phyloP scores from a whole-genome alignment of 805 yeast genomes.

The Ogataea trehaloabstinens region DNA sequence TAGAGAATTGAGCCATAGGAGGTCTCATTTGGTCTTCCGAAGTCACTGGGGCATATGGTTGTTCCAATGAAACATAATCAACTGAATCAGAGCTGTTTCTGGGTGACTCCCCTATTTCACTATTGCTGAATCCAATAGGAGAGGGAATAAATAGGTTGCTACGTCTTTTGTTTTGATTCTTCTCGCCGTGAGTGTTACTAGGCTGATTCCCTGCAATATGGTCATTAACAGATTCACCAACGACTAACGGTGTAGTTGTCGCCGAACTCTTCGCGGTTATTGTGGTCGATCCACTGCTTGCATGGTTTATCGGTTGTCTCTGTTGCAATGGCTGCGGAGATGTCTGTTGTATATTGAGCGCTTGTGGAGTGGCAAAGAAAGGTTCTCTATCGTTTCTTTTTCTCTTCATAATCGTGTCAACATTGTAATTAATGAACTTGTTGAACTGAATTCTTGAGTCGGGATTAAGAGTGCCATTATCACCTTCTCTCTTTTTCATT shows the following conservation, averaged over 20 bases:
- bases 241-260: neutral
- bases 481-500: constrained; percentile 25
- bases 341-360: neutral
- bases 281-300: constrained; percentile 2
- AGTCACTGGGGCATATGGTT: neutral
- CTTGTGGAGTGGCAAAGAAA: neutral
- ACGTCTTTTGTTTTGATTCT: constrained; percentile 5
- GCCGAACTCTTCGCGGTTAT: constrained; percentile 2
- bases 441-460: constrained; percentile 30
- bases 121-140: constrained; percentile 30
- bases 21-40: neutral
- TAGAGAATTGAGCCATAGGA: neutral
- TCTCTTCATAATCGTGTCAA: constrained; percentile 16
- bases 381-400: constrained; percentile 1
- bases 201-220: neutral
- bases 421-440: constrained; percentile 27
- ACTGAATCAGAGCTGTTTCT: constrained; percentile 6
- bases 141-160: constrained; percentile 26
- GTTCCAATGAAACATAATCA: constrained; percentile 1
- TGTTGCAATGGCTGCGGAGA: too few species aligned
- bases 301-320: neutral
- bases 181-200: neutral
- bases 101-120: constrained; percentile 16
- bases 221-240: neutral
- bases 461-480: constrained; percentile 25